Percentiles rank a stretch among this genome's conserved stretches.
Evolutionary conservation across 116 monocot species (phyloP).

Genomic region (Cymodocea nodosa): DNA sequence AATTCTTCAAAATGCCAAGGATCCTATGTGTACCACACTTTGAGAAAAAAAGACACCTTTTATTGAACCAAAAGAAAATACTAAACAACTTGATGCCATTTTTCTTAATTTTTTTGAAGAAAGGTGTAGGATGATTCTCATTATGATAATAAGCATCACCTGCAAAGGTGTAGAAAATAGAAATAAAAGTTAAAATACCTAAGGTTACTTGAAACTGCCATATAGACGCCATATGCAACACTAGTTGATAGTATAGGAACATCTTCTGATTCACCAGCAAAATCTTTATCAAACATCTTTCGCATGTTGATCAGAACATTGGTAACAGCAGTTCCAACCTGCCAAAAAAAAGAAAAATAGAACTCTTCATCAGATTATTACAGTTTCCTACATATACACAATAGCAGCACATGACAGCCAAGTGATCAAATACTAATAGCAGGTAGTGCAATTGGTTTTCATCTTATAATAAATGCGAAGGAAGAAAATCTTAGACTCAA

Average conservation of each 20-base stretch:
- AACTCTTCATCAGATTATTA: no score
- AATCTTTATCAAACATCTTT: slow-evolving; percentile 62
- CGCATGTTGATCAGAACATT: slow-evolving; percentile 68
- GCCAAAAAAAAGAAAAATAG: slow-evolving; percentile 3
- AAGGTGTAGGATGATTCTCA: background rate
- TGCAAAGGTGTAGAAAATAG: background rate
- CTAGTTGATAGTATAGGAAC: slow-evolving; percentile 86
- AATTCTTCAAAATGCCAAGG: no score
- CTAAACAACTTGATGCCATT: no score
- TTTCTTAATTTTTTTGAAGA: background rate
- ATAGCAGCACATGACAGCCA: no score
- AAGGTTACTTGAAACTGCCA: slow-evolving; percentile 96
- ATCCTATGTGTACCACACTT: no score
- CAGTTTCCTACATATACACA: no score
- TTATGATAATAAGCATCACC: background rate
- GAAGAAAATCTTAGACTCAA: no score
- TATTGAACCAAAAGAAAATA: background rate
- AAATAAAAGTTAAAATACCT: slow-evolving; percentile 37
- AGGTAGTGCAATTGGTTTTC: no score
- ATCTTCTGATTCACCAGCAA: slow-evolving; percentile 63
- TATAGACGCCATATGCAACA: slow-evolving; percentile 94
- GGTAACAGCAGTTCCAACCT: slow-evolving; percentile 86
- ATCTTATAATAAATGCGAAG: no score
- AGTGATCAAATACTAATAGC: no score
- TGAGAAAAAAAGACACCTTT: background rate